These are phyloP conservation scores for Xylaria sp. DNA, from an alignment of 2,329 filamentous ascomycete genomes.

Conservation along the genomic window DNA sequence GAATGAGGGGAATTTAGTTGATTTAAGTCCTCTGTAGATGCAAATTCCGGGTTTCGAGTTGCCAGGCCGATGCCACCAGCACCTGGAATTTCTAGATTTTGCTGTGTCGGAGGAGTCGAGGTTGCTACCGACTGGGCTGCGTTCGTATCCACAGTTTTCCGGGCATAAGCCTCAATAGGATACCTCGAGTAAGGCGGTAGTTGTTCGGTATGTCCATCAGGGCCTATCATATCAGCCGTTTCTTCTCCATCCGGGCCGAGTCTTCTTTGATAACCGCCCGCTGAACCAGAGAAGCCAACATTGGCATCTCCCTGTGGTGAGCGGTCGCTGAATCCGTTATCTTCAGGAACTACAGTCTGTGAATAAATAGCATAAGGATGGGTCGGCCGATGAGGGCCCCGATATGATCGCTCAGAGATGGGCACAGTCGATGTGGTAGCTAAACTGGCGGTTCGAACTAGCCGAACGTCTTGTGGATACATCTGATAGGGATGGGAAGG, in stretches of 20 bases:
- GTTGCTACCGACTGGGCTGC: constrained; percentile 29
- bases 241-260: constrained; percentile 84
- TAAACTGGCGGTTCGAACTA: constrained; percentile 62
- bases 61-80: constrained; percentile 66
- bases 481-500: constrained; percentile 86
- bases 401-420: constrained; percentile 62
- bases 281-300: constrained; percentile 75
- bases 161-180: constrained; percentile 72
- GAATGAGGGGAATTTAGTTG: constrained; percentile 50
- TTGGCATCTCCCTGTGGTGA: constrained; percentile 56
- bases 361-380: constrained; percentile 89
- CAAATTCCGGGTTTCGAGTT: constrained; percentile 66
- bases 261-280: constrained; percentile 71
- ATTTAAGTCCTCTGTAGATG: constrained; percentile 61
- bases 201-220: constrained; percentile 87
- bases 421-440: constrained; percentile 73
- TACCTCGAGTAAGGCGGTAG: constrained; percentile 91
- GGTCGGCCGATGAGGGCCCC: constrained; percentile 68
- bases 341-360: constrained; percentile 70
- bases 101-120: constrained; percentile 23
- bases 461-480: constrained; percentile 74
- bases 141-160: constrained; percentile 53
- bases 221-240: constrained; percentile 82
- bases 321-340: constrained; percentile 51
- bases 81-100: constrained; percentile 51